Percentiles rank a stretch among this genome's conserved stretches.
Evolutionary conservation across 192 early-diverging fungal genomes (phyloP).

Genomic region (Kappamyces sp.): DNA sequence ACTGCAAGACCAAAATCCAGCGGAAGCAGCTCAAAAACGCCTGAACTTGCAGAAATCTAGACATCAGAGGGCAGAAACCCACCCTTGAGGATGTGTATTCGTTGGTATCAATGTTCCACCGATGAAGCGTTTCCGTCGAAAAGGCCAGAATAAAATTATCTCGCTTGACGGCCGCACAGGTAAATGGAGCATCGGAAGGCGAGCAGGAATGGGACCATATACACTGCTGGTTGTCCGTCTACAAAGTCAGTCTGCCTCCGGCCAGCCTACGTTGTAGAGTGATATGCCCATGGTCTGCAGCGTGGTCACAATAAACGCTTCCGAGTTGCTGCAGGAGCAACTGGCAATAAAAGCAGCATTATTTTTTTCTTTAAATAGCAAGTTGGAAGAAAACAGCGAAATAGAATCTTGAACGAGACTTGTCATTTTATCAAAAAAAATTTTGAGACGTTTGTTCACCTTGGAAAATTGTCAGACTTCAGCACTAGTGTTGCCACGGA

Average conservation of each 20-base stretch:
- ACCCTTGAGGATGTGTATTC: neutral
- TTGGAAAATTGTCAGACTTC: too few relatives aligned
- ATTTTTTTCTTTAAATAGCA: constrained; percentile 10
- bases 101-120: constrained; percentile 8
- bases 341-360: constrained; percentile 10
- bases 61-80: neutral
- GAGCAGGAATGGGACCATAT: constrained; percentile 11
- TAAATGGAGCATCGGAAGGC: constrained; percentile 1
- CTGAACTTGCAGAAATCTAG: constrained; percentile 6
- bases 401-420: constrained; percentile 13
- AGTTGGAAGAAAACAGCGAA: constrained; percentile 10
- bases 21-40: neutral
- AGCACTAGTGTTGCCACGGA: too few relatives aligned
- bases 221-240: constrained; percentile 10
- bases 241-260: neutral
- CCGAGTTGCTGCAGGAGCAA: neutral
- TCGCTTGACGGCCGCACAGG: neutral
- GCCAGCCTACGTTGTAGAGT: constrained; percentile 4
- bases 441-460: too few relatives aligned
- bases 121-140: constrained; percentile 3
- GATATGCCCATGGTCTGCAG: constrained; percentile 8
- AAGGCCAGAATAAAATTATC: constrained; percentile 4
- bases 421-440: constrained; percentile 8
- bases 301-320: constrained; percentile 1
- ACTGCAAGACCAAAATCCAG: neutral